These are phyloP conservation scores for Amanita polypyramis DNA, from an alignment of 768 basidiomycete species.

Conservation along the genomic window DNA sequence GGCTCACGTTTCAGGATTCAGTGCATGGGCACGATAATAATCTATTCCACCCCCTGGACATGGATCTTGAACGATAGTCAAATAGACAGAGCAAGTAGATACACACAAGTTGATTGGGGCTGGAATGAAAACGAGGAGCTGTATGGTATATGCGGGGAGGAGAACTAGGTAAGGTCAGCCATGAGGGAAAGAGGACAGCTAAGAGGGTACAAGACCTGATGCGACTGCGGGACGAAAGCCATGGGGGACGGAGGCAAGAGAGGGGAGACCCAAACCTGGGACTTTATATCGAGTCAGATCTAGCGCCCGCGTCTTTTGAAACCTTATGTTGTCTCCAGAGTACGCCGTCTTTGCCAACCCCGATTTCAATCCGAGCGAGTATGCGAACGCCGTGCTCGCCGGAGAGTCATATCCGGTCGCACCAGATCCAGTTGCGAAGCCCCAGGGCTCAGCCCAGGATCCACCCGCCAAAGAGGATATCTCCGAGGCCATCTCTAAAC, in stretches of 20 bases:
- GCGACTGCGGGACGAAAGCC: neutral
- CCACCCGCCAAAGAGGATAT: slow-evolving; percentile 74
- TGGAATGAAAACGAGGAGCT: slow-evolving; percentile 2
- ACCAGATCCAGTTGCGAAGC: slow-evolving; percentile 21
- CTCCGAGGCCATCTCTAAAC: slow-evolving; percentile 77
- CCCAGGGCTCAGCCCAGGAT: slow-evolving; percentile 32
- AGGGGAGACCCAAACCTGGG: no score
- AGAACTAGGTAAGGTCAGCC: neutral
- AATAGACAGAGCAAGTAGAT: neutral
- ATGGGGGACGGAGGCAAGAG: neutral
- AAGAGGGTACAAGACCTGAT: neutral
- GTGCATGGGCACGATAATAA: slow-evolving; percentile 34
- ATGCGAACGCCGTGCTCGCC: slow-evolving; percentile 84
- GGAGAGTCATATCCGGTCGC: slow-evolving; percentile 61
- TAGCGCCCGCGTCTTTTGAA: neutral
- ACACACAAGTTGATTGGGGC: slow-evolving; percentile 6
- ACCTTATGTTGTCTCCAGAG: slow-evolving; percentile 29
- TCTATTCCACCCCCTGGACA: slow-evolving; percentile 23
- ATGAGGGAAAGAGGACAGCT: neutral
- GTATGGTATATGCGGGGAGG: neutral
- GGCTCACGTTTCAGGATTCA: slow-evolving; percentile 28
- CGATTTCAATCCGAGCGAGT: slow-evolving; percentile 80
- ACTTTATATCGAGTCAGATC: no score
- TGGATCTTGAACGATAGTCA: neutral
- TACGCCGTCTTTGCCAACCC: slow-evolving; percentile 64